Conservation (phyloP, 2,329 filamentous ascomycete genomes). For the Boeremia lycopersici region DNA sequence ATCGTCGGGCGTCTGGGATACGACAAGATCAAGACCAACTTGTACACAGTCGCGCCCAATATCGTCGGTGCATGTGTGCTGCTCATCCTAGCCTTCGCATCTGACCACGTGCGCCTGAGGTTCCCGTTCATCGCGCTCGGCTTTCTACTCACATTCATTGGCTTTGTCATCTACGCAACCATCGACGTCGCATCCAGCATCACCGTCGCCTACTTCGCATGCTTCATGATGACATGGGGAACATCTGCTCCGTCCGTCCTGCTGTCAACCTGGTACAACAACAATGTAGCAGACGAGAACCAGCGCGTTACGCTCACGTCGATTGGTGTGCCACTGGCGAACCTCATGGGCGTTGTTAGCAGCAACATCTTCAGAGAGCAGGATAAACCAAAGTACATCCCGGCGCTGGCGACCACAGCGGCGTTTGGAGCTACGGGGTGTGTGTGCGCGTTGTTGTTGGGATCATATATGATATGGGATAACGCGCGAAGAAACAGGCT, state of each 20-base stretch:
- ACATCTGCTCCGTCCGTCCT: conserved; percentile 76
- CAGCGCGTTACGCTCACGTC: conserved; percentile 72
- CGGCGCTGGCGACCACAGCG: conserved; percentile 68
- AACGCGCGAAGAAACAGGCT: conserved; percentile 65
- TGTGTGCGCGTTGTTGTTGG: conserved; percentile 61
- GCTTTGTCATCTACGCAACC: conserved; percentile 78
- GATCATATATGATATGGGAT: conserved; percentile 68
- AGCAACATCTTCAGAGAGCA: conserved; percentile 70
- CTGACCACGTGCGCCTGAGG: conserved; percentile 68
- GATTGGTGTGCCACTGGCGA: conserved; percentile 75
- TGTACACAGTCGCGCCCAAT: conserved; percentile 83
- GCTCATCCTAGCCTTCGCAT: conserved; percentile 72
- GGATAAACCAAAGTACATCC: conserved; percentile 70
- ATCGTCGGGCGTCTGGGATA: conserved; percentile 62
- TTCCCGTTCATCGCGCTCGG: conserved; percentile 77
- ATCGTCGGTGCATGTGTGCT: conserved; percentile 75
- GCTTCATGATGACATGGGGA: conserved; percentile 84
- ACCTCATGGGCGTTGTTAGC: conserved; percentile 74
- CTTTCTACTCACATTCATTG: conserved; percentile 75
- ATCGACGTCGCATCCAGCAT: conserved; percentile 67
- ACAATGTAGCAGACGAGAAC: conserved; percentile 80
- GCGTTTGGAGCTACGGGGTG: conserved; percentile 67
- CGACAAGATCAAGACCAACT: conserved; percentile 69
- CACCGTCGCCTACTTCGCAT: conserved; percentile 74
- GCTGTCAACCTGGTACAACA: conserved; percentile 75